Evolutionary conservation across 2,329 filamentous ascomycete genomes (phyloP), one percentile per base, ranked within the genome.

Genomic region (Epichloe festucae): DNA sequence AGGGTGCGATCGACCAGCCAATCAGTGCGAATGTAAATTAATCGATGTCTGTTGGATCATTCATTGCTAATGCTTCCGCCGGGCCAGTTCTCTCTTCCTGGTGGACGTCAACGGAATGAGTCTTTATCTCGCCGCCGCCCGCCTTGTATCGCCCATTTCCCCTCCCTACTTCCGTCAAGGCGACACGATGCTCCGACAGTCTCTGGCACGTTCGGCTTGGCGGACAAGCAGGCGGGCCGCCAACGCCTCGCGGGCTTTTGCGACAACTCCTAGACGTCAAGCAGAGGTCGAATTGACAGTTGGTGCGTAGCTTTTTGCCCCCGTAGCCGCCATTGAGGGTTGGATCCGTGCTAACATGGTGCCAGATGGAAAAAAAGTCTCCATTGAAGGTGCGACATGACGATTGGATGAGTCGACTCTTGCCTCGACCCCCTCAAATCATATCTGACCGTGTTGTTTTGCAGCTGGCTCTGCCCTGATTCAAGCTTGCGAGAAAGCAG

Each of bases 401-500:
- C 53, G 44, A 46, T 53, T 62, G 51, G 55, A 34, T 48, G 51
- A 4, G 36, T 43, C 48, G 50, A 31, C 41, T 53, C 4, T 31
- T 31, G 27, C 27, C 27, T 31, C 10, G 27, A 0, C 27, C 8
- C 27, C 8, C 10, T 11, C 8, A 11, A 31, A 31, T 31, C 55
- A 52, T 60, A 58, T 55, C 67, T 76, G 64, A 76, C 67, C 51
- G 54, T 48, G 62, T 60, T 63, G 69, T 34, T 68, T 49, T 54
- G 27, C 27, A 95, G 91, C 91, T 72, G 91, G 91, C 60, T 93
- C 93, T 62, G 91, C 93, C 65, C 80, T 98, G 64, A 98, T 98
- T 69, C 93, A 98, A 76, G 93, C 93, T 67, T 98, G 93, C 76
- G 93, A 98, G 74, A 96, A 98, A 76, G 93, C 91, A 58, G 93